Percentiles rank a stretch among this genome's conserved stretches.
Evolutionary conservation across 148 eudicot genomes (phyloP).

Genomic region (Camellia japonica): DNA sequence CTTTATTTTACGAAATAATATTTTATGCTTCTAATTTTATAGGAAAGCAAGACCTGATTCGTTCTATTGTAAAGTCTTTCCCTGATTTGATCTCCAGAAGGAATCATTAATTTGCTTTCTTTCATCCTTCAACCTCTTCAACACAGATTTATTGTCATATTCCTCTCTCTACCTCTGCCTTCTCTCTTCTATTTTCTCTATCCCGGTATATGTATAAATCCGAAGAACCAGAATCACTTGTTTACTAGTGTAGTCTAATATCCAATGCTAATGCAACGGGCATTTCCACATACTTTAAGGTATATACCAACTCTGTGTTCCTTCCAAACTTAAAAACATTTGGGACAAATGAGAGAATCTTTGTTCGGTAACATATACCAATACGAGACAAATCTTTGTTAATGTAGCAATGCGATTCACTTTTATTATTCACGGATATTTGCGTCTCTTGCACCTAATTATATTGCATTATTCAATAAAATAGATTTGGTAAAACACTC

Average conservation of each 20-base stretch:
- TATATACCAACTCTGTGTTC: too few species aligned
- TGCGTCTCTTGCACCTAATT: neutral
- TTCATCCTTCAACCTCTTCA: neutral
- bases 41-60: neutral
- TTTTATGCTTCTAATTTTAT: neutral
- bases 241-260: neutral
- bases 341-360: too few species aligned
- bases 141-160: neutral
- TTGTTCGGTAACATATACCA: too few species aligned
- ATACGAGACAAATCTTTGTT: neutral
- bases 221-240: neutral
- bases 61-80: neutral
- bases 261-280: neutral
- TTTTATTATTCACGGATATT: too few species aligned
- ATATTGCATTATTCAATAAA: neutral
- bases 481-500: neutral
- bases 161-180: neutral
- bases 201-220: neutral
- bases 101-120: neutral
- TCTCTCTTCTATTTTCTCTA: neutral
- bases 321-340: too few species aligned
- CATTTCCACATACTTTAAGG: too few species aligned
- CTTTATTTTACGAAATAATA: neutral
- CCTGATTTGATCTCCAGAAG: neutral
- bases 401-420: neutral